Conservation (phyloP, 2,329 filamentous ascomycete genomes). For the Pyricularia pennisetigena region DNA sequence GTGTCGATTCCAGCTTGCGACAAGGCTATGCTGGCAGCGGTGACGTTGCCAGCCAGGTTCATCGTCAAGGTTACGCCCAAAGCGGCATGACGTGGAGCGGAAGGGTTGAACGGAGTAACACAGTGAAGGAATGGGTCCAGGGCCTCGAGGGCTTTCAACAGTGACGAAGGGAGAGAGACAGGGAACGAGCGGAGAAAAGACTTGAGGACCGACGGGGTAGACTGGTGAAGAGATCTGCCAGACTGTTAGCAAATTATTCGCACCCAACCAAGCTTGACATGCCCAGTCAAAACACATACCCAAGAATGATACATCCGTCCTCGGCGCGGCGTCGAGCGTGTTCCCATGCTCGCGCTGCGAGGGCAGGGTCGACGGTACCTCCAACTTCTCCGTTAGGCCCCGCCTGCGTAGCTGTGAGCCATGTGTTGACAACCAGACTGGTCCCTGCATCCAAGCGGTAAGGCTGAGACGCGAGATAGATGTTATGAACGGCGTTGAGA, state of each 20-base stretch:
- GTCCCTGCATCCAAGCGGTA: conserved; percentile 83
- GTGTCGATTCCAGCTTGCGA: conserved; percentile 87
- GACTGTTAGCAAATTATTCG: conserved; percentile 8
- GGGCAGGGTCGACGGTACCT: conserved; percentile 68
- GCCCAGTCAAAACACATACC: conserved; percentile 41
- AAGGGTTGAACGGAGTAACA: conserved; percentile 84
- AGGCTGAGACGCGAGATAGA: conserved; percentile 73
- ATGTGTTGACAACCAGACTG: conserved; percentile 90
- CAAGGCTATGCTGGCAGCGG: conserved; percentile 64
- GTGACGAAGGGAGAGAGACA: conserved; percentile 61
- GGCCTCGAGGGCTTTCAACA: conserved; percentile 72
- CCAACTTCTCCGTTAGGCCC: conserved; percentile 60
- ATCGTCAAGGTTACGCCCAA: conserved; percentile 75
- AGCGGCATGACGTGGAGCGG: conserved; percentile 68
- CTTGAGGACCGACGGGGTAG: conserved; percentile 72
- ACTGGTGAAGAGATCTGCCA: conserved; percentile 73
- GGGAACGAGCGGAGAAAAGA: conserved; percentile 79
- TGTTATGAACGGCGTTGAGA: conserved; percentile 83
- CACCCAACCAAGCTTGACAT: neutral
- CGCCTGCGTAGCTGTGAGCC: conserved; percentile 70
- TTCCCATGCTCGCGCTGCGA: conserved; percentile 85
- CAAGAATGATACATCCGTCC: conserved; percentile 84
- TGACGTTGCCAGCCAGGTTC: conserved; percentile 69
- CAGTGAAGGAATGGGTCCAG: conserved; percentile 80
- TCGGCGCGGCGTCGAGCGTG: conserved; percentile 90